Evolutionary conservation across 768 basidiomycete genomes (phyloP), one percentile per base, ranked within the genome.

Genomic region (Chiua virens): DNA sequence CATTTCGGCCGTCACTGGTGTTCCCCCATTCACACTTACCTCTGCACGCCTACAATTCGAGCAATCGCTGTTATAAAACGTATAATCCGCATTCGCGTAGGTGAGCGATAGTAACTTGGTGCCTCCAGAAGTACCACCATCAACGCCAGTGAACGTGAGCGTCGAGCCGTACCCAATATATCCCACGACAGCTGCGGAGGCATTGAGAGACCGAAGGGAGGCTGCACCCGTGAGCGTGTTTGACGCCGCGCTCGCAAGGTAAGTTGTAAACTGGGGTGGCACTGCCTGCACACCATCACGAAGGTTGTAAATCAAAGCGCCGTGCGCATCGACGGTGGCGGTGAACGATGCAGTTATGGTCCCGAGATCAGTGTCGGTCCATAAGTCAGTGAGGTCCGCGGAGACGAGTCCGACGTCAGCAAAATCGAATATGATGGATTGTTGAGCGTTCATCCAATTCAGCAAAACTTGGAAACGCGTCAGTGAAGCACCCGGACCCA

Each of bases 51-150:
- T 35, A 8, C 53, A 57, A 17, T 55, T 55, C 15, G 49, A 39
- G n/a, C 53, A 55, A 2, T 30, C 38, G 6, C 42, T 46, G 27
- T 55, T 55, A 35, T 2, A 37, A 35, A 46, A 54, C 1, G 45
- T n/a, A n/a, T 46, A 49, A 28, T 56, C 55, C 13, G 55, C 48
- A 11, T 54, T 56, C 28, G 25, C 41, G 14, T 56, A 56, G 6
- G 32, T 9, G 25, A 54, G 44, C 22, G 44, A 21, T 5, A 50
- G n/a, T 3, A 54, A 21, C 20, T 54, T 50, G 2, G 18, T 17
- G 9, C 53, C 55, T 4, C 47, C 47, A 9, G 6, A 6, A 5
- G 28, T 3, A 17, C 57, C 47, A 5, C 47, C 54, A 22, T 56
- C 57, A 21, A 58, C 37, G 9, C 23, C 44, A 22, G 36, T 20